Base-by-base conservation (phyloP, 2,329 filamentous ascomycete species). In the Exophiala aquamarina region DNA sequence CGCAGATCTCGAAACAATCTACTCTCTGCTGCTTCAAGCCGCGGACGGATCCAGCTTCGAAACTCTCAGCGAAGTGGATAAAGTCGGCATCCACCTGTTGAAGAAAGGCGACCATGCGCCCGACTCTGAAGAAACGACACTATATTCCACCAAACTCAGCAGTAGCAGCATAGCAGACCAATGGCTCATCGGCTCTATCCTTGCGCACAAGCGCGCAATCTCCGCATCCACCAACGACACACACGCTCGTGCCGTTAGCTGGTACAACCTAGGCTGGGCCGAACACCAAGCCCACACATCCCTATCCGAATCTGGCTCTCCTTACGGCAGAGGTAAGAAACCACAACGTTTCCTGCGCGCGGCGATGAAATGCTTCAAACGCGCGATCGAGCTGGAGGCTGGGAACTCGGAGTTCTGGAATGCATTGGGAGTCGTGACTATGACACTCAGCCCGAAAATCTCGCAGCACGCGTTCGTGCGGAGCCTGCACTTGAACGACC, bases 331-430 rank as follows among this genome's bases (percentile, higher is more conserved):
- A 55, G 35, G 14, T n/a, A 83, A 82, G 60, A 85, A 77, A 60
- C 74, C 77, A 54, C 59, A 14, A 78, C 82, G 61, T 78, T 90
- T 89, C 57, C 74, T 93, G 37, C 91, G 86, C 65, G 84, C 90
- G 5, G 81, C 93, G 1, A 86, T 97, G 54, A 80, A 84, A 44
- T 93, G 89, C 60, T 97, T 98, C 77, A 98, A 98, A 70, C 80
- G 89, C 35, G 88, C 93, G 1, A 98, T 98, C 56, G 93, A 97
- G 68, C 76, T 96, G 1, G 94, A 98, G 67, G 87, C 91, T 5
- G 88, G 90, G 41, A 98, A 97, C 63, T 75, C 89, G 0, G 92
- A 97, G 58, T 97, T 97, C 66, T 98, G 93, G 93, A 97, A 97
- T 63, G 86, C 93, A 0, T 77, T 98, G 2, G 93, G 92, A 40